A percentile compares a stretch with the other conserved stretches of the same genome.
Evolutionary conservation across 148 eudicot species (phyloP).

Genomic region (Chenopodium berlandieri): DNA sequence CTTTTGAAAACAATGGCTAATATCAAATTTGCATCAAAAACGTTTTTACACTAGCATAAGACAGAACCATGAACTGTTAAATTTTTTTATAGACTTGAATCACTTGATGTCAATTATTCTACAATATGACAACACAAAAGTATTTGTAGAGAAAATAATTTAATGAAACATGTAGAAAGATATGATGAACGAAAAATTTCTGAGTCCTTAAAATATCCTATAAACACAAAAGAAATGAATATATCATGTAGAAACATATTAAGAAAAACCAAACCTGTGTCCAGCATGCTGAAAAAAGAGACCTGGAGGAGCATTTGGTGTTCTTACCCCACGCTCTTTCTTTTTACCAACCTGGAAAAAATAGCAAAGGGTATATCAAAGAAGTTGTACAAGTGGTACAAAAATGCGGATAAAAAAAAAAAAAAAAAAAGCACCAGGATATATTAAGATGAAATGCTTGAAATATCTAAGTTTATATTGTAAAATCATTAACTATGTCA

Average conservation of each 20-base stretch:
- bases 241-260: background rate
- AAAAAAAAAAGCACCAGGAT: too few relatives aligned
- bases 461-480: background rate
- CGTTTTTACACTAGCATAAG: background rate
- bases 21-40: background rate
- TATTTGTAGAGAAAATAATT: background rate
- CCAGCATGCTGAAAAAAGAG: constrained; percentile 92
- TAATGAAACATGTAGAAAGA: background rate
- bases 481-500: background rate
- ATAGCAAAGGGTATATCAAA: constrained; percentile 2
- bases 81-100: background rate
- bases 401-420: background rate
- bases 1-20: background rate
- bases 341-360: constrained; percentile 64
- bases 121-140: background rate
- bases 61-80: background rate
- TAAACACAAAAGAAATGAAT: background rate
- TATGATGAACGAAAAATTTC: background rate
- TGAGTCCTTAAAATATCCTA: background rate
- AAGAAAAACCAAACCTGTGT: constrained; percentile 59
- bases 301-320: constrained; percentile 62
- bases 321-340: constrained; percentile 44
- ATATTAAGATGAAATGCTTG: background rate
- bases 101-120: background rate
- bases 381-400: background rate